Conservation (phyloP, 192 early-diverging fungal genomes). For the Oehlia diaphana region DNA sequence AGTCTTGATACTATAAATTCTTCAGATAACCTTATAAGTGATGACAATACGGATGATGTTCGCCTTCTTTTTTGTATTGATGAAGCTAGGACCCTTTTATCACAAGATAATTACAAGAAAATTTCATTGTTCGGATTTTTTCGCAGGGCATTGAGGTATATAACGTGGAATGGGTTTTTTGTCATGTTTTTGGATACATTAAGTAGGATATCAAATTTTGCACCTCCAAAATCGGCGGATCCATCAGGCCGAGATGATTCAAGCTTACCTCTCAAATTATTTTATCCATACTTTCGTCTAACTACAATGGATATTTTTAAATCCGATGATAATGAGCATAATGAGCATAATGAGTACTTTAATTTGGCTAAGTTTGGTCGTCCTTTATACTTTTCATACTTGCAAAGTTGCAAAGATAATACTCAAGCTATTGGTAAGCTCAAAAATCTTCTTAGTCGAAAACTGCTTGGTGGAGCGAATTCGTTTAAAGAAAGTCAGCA, state of each 20-base stretch:
- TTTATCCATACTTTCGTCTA: too few species aligned
- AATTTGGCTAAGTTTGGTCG: too few species aligned
- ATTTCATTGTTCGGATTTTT: neutral
- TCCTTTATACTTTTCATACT: too few species aligned
- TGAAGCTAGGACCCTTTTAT: neutral
- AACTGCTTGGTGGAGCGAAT: neutral
- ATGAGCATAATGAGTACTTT: too few species aligned
- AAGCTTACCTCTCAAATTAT: neutral
- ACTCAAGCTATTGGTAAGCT: too few species aligned
- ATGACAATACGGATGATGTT: neutral
- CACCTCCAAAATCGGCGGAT: neutral
- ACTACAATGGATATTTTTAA: neutral
- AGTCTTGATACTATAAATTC: too few species aligned
- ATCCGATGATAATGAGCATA: too few species aligned
- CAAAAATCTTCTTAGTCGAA: neutral
- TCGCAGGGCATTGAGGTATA: neutral
- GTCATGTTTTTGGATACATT: neutral
- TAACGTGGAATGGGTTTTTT: neutral
- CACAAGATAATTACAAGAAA: neutral
- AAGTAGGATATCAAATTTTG: neutral
- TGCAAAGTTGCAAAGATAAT: too few species aligned
- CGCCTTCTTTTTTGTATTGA: neutral
- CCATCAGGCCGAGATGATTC: neutral
- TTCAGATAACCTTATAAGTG: too few species aligned
- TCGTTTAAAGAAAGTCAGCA: neutral